Base-by-base conservation (phyloP, 768 basidiomycete species). In the Phlegmacium glaucopus region DNA sequence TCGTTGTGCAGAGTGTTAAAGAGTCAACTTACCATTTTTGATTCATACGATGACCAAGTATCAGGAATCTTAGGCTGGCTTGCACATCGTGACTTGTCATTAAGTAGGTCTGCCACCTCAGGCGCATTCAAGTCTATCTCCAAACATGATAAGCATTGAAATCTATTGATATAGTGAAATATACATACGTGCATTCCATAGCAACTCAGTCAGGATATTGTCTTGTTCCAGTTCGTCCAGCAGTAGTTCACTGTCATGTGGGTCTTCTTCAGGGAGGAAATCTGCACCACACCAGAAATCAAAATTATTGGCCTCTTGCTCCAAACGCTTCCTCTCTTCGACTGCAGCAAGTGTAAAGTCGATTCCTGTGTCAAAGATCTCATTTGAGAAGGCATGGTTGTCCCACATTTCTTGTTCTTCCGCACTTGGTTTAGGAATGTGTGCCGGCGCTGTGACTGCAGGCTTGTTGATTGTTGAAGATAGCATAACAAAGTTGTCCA, bases 371-470 rank as follows among this genome's bases (percentile, higher is more conserved):
- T 44, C 18, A 26, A 54, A 54, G 30, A 42, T 30, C 15, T 47
- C 49, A 9, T 39, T 30, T 36, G 11, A 44, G n/a, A 49, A 44
- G 18, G 9, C 41, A 32, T 37, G 35, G 4, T 43, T 27, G 42
- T 49, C 32, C 47, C 47, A 49, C 47, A 49, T 43, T 49, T 43
- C 47, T 43, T 49, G 28, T 43, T 49, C 47, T 49, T 49, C 47
- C 22, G 27, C 42, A 11, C 41, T 49, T 25, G 40, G 47, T 37
- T 36, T 25, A 49, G 34, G 41, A 49, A 43, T n/a, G 22, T 18
- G 7, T 49, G 40, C 42, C 16, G 6, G 43, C 27, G 34, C 32
- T 15, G 47, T 25, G 32, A 43, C 22, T 42, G n/a, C 42, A 27
- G 47, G 42, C 43, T 26, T 28, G 11, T 26, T 28, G 11, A 18